Conservation (phyloP, 2,329 filamentous ascomycete genomes). For the Fusarium drepaniforme region DNA sequence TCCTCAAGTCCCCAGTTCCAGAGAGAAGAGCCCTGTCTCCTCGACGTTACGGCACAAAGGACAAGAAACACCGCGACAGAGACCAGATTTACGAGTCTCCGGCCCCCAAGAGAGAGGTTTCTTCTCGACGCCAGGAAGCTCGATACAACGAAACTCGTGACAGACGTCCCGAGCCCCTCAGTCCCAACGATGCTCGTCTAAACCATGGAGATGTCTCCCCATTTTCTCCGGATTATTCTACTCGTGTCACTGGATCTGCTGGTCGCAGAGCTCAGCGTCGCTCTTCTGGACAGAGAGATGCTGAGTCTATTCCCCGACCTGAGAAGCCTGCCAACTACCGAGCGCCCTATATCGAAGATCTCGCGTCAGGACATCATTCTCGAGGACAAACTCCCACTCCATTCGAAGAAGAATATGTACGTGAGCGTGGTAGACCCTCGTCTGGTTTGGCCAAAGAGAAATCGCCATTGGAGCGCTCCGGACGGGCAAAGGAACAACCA, state of each 20-base stretch:
- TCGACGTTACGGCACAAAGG: background rate
- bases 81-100: background rate
- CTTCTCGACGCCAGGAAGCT: background rate
- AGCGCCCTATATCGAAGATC: conserved; percentile 46
- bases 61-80: conserved; percentile 6
- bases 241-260: conserved; percentile 42
- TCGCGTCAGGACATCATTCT: conserved; percentile 22
- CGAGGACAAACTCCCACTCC: background rate
- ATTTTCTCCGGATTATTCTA: conserved; percentile 30
- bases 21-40: background rate
- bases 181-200: background rate
- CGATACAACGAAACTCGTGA: conserved; percentile 4
- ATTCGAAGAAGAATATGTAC: background rate
- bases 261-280: conserved; percentile 46
- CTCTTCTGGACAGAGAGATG: conserved; percentile 30
- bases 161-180: conserved; percentile 6
- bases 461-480: conserved; percentile 15
- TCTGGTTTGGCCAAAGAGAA: conserved; percentile 9
- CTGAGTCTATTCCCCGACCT: conserved; percentile 14
- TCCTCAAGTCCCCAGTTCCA: background rate
- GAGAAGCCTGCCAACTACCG: conserved; percentile 31
- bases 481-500: background rate
- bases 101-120: background rate
- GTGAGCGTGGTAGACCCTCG: background rate
- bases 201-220: conserved; percentile 9